Conservation (phyloP, 192 early-diverging fungal species). For the Gaertneriomyces semiglobifer region DNA sequence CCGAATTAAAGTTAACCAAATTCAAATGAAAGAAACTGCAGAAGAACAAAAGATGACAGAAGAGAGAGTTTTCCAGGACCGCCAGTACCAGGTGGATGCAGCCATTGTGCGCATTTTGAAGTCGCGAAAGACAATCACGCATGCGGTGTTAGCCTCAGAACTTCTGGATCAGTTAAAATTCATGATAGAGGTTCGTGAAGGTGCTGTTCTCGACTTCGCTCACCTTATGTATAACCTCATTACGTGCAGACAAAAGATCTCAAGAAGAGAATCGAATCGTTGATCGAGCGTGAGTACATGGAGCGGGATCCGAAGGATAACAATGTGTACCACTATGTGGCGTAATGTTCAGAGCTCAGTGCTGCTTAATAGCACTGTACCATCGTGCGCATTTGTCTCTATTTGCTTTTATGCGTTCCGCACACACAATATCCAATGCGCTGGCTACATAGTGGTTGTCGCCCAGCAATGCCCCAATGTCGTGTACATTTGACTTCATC, state of each 20-base stretch:
- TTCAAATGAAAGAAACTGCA: conserved; percentile 57
- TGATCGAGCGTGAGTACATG: conserved; percentile 97
- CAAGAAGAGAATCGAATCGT: conserved; percentile 88
- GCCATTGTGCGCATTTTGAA: conserved; percentile 98
- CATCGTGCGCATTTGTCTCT: no score
- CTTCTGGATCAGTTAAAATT: conserved; percentile 72
- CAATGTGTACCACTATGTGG: conserved; percentile 44
- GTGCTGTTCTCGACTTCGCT: background rate
- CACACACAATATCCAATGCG: no score
- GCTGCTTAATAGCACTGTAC: no score
- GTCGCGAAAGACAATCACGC: conserved; percentile 75
- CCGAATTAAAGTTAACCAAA: conserved; percentile 48
- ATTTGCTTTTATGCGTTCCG: no score
- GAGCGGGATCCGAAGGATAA: conserved; percentile 67
- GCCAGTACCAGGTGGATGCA: conserved; percentile 89
- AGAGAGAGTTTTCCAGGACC: conserved; percentile 80
- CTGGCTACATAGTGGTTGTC: no score
- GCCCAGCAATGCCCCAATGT: no score
- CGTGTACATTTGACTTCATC: no score
- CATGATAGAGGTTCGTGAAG: conserved; percentile 65
- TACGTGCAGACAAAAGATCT: conserved; percentile 42
- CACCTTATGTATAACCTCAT: background rate
- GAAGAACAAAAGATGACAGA: conserved; percentile 77
- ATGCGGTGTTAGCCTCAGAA: conserved; percentile 77
- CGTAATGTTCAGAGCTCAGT: conserved; percentile 20